These are phyloP conservation scores for Moesziomyces globuligerus DNA, from an alignment of 1,284 basidiomycete species.

Conservation along the genomic window DNA sequence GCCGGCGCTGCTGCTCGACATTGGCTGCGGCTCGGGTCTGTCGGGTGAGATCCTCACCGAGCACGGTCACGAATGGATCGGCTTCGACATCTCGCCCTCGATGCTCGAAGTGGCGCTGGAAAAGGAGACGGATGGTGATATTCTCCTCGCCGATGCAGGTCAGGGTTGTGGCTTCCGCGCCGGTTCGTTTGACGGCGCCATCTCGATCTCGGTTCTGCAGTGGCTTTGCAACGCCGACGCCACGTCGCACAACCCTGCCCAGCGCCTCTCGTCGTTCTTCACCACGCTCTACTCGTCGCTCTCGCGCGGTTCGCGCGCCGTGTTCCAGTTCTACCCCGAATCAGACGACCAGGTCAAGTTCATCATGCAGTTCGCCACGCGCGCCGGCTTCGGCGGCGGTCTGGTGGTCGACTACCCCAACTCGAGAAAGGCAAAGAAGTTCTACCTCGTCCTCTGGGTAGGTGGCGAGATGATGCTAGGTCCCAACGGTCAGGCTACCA, in stretches of 20 bases:
- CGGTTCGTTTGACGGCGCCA: conserved; percentile 96
- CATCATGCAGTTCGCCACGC: conserved; percentile 91
- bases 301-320: conserved; percentile 88
- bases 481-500: conserved; percentile 44
- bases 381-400: conserved; percentile 95
- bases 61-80: conserved; percentile 92
- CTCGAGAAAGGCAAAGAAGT: conserved; percentile 67
- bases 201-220: conserved; percentile 97
- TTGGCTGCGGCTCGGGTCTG: conserved; percentile 98
- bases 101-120: conserved; percentile 73
- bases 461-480: conserved; percentile 69
- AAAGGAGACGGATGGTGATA: conserved; percentile 64
- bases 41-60: conserved; percentile 96
- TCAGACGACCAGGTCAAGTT: conserved; percentile 70
- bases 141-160: conserved; percentile 69
- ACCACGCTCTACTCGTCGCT: conserved; percentile 92
- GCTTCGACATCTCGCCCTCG: conserved; percentile 92
- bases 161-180: conserved; percentile 80
- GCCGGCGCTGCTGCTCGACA: conserved; percentile 80
- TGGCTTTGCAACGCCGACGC: conserved; percentile 99
- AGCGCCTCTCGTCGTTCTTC: conserved; percentile 92
- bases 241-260: conserved; percentile 88
- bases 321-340: conserved; percentile 73
- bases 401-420: conserved; percentile 82
- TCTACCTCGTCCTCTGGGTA: conserved; percentile 67